These are phyloP conservation scores for Macrophomina phaseolina DNA, from an alignment of 2,329 filamentous ascomycete species.

Conservation along the genomic window DNA sequence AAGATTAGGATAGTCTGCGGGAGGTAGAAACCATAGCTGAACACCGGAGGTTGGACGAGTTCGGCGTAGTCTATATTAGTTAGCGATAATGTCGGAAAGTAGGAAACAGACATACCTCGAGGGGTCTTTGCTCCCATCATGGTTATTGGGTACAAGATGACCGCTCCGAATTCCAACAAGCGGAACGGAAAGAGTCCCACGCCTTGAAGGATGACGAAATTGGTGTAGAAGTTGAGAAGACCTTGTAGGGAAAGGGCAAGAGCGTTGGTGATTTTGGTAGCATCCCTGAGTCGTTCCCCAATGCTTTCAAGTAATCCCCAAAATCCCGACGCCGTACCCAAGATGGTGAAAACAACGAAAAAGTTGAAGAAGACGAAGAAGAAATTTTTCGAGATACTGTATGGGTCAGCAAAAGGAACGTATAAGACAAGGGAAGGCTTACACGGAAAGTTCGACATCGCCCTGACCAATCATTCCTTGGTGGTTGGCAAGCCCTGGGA, in stretches of 20 bases:
- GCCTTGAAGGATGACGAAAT: slow-evolving; percentile 91
- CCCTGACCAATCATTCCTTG: slow-evolving; percentile 96
- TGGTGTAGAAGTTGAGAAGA: slow-evolving; percentile 85
- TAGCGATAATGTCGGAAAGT: background rate
- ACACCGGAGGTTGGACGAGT: slow-evolving; percentile 79
- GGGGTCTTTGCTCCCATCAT: slow-evolving; percentile 83
- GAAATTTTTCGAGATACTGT: slow-evolving; percentile 89
- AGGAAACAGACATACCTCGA: slow-evolving; percentile 54
- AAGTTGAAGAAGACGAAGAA: slow-evolving; percentile 99
- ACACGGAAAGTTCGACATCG: slow-evolving; percentile 87
- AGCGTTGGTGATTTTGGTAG: slow-evolving; percentile 74
- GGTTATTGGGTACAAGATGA: slow-evolving; percentile 81
- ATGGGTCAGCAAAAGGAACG: background rate
- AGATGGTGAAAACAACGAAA: slow-evolving; percentile 90
- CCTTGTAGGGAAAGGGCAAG: slow-evolving; percentile 77
- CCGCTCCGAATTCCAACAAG: slow-evolving; percentile 85
- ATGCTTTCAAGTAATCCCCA: slow-evolving; percentile 68
- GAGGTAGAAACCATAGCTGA: slow-evolving; percentile 95
- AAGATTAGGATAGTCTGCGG: slow-evolving; percentile 92
- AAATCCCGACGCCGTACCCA: slow-evolving; percentile 79
- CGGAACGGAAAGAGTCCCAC: slow-evolving; percentile 93
- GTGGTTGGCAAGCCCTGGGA: slow-evolving; percentile 73
- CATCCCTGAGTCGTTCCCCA: slow-evolving; percentile 76
- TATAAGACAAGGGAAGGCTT: background rate
- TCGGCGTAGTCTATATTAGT: slow-evolving; percentile 71